phyloP scores from a whole-genome alignment of 2,329 filamentous ascomycete genomes.

The Uncinocarpus reesii region DNA sequence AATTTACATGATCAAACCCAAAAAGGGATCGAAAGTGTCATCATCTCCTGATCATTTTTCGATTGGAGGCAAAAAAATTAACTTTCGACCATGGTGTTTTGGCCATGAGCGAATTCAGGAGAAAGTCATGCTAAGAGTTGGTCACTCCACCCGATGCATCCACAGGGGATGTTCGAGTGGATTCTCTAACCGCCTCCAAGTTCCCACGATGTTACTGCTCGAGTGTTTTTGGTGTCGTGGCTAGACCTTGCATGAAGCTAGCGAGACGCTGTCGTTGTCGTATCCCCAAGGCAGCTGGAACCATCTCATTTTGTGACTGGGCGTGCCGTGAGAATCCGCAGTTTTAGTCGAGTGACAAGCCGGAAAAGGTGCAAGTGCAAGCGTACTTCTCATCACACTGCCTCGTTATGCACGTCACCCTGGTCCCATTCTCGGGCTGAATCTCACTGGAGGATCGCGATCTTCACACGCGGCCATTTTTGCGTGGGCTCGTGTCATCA shows the following conservation, averaged over 20 bases:
- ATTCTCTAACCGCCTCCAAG: background rate
- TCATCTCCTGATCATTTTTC: background rate
- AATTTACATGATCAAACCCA: background rate
- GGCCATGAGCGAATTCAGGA: background rate
- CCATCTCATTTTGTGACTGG: background rate
- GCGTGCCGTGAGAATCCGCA: background rate
- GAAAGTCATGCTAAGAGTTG: background rate
- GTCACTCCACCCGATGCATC: background rate
- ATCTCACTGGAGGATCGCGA: slow-evolving; percentile 1
- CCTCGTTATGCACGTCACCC: slow-evolving; percentile 12
- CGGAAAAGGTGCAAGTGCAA: background rate
- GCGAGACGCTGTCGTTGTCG: background rate
- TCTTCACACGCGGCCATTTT: slow-evolving; percentile 8
- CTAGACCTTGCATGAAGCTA: slow-evolving; percentile 1
- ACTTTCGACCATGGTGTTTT: background rate
- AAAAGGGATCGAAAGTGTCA: background rate
- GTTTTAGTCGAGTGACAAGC: background rate
- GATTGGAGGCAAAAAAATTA: background rate
- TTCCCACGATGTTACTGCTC: background rate
- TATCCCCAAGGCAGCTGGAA: background rate
- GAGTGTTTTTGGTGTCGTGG: background rate
- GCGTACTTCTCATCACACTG: slow-evolving; percentile 13
- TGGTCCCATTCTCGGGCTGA: slow-evolving; percentile 1
- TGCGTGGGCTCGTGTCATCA: slow-evolving; percentile 8
- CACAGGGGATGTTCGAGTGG: background rate